Evolutionary conservation across 495 filamentous ascomycete genomes (phyloP).

Genomic region (Lentithecium fluviatile): DNA sequence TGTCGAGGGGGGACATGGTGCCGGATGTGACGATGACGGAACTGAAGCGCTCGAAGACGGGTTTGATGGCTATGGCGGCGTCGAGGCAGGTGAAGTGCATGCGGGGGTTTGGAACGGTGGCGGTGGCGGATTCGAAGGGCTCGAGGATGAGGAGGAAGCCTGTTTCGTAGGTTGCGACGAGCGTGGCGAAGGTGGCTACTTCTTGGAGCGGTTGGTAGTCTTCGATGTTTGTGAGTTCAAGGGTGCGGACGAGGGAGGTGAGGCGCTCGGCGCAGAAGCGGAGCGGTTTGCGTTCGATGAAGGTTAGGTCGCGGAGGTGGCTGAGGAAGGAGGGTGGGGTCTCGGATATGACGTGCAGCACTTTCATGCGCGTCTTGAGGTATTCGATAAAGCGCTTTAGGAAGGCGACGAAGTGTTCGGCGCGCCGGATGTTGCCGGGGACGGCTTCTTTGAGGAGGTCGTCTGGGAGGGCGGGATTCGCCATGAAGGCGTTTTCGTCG

Average conservation of each 20-base stretch:
- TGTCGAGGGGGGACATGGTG: slow-evolving; percentile 93
- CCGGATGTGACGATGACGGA: slow-evolving; percentile 99
- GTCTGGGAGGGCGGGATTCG: slow-evolving; percentile 83
- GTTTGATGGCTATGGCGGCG: slow-evolving; percentile 97
- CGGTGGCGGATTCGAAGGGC: slow-evolving; percentile 92
- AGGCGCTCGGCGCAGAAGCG: slow-evolving; percentile 92
- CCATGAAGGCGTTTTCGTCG: slow-evolving; percentile 94
- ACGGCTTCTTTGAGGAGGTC: slow-evolving; percentile 89
- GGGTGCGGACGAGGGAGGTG: slow-evolving; percentile 89
- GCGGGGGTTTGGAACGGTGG: slow-evolving; percentile 92
- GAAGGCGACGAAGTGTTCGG: slow-evolving; percentile 95
- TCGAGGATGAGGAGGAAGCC: slow-evolving; percentile 95
- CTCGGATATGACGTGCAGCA: slow-evolving; percentile 93
- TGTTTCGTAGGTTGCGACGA: slow-evolving; percentile 95
- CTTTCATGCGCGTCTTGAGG: slow-evolving; percentile 97
- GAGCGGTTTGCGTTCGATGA: slow-evolving; percentile 96
- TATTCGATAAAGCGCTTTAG: slow-evolving; percentile 97
- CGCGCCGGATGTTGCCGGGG: slow-evolving; percentile 91
- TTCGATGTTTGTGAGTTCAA: slow-evolving; percentile 96
- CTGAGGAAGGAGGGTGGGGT: slow-evolving; percentile 91
- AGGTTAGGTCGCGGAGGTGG: slow-evolving; percentile 92
- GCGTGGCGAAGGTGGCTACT: slow-evolving; percentile 97
- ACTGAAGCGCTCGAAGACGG: slow-evolving; percentile 93
- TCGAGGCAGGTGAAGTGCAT: slow-evolving; percentile 96
- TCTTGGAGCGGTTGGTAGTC: slow-evolving; percentile 97